Evolutionary conservation across 2,329 filamentous ascomycete genomes (phyloP).

Genomic region (Ophiostoma ulmi): DNA sequence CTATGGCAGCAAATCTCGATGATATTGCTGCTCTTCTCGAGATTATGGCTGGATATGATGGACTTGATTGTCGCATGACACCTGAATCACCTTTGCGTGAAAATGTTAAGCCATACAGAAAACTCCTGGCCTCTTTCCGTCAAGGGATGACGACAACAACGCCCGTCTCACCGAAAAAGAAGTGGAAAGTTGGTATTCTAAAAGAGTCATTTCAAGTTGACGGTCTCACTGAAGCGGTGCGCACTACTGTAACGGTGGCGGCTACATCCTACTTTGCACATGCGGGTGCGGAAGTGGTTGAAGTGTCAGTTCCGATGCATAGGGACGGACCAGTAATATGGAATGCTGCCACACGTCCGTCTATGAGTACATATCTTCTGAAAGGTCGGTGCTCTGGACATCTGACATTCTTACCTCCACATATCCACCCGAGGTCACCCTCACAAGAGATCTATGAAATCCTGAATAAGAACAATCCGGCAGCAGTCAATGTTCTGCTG

Average conservation of each 20-base stretch:
- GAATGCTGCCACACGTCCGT: constrained; percentile 38
- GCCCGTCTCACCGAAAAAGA: neutral
- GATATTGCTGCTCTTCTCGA: constrained; percentile 41
- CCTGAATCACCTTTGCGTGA: constrained; percentile 38
- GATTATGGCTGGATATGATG: constrained; percentile 44
- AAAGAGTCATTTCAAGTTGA: constrained; percentile 40
- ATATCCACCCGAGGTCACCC: constrained; percentile 27
- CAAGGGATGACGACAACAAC: neutral
- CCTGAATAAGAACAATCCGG: neutral
- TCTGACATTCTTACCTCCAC: constrained; percentile 34
- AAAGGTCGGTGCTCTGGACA: constrained; percentile 32
- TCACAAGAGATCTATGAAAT: constrained; percentile 9
- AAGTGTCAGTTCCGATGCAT: constrained; percentile 35
- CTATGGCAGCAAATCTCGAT: constrained; percentile 40
- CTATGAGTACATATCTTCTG: constrained; percentile 33
- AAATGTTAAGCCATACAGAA: constrained; percentile 34
- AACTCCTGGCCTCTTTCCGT: constrained; percentile 28
- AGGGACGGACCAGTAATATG: constrained; percentile 44
- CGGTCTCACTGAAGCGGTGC: constrained; percentile 38
- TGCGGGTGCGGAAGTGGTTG: neutral
- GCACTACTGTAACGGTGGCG: constrained; percentile 28
- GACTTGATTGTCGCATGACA: constrained; percentile 42
- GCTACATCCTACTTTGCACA: neutral
- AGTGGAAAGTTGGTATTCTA: constrained; percentile 43
- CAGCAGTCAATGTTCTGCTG: neutral